Conservation (phyloP, 2,329 filamentous ascomycete species). For the Leptographium lundbergii region DNA sequence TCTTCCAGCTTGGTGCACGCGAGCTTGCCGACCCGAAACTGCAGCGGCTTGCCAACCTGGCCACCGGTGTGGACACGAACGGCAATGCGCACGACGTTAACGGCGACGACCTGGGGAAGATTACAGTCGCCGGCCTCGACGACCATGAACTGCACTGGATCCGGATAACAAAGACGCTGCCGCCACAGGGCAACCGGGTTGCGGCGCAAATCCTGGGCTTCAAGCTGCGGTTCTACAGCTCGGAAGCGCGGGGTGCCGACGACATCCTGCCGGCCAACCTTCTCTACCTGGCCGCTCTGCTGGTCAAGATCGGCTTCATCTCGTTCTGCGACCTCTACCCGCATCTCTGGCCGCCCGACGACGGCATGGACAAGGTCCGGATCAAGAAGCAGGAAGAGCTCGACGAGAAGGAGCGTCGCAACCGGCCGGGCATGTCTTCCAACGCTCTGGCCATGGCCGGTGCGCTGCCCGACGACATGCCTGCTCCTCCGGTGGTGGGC, state of each 20-base stretch:
- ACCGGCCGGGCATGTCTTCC: constrained; percentile 55
- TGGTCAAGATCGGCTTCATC: constrained; percentile 96
- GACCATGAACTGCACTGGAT: constrained; percentile 60
- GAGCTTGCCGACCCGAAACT: constrained; percentile 48
- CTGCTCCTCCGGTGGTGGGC: constrained; percentile 14
- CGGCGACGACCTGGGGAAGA: constrained; percentile 25
- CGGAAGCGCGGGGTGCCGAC: constrained; percentile 53
- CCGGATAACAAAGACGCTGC: constrained; percentile 64
- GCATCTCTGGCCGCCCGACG: constrained; percentile 77
- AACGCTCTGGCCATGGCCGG: constrained; percentile 85
- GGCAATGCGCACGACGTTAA: constrained; percentile 23
- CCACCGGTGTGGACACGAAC: background rate
- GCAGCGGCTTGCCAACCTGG: constrained; percentile 26
- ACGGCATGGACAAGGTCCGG: constrained; percentile 65
- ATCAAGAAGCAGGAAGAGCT: constrained; percentile 62
- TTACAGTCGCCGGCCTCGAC: constrained; percentile 35
- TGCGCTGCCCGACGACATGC: constrained; percentile 71
- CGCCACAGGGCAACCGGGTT: constrained; percentile 75
- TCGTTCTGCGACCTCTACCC: constrained; percentile 84
- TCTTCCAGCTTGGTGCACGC: constrained; percentile 75
- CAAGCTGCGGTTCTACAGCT: constrained; percentile 92
- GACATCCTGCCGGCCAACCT: constrained; percentile 85
- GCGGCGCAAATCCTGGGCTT: constrained; percentile 93
- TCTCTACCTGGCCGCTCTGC: constrained; percentile 77
- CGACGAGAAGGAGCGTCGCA: constrained; percentile 61